Percentiles rank a stretch among this genome's conserved stretches.
These are phyloP conservation scores for Anethum foeniculum DNA, from an alignment of 140 eudicot species.

Conservation along the genomic window DNA sequence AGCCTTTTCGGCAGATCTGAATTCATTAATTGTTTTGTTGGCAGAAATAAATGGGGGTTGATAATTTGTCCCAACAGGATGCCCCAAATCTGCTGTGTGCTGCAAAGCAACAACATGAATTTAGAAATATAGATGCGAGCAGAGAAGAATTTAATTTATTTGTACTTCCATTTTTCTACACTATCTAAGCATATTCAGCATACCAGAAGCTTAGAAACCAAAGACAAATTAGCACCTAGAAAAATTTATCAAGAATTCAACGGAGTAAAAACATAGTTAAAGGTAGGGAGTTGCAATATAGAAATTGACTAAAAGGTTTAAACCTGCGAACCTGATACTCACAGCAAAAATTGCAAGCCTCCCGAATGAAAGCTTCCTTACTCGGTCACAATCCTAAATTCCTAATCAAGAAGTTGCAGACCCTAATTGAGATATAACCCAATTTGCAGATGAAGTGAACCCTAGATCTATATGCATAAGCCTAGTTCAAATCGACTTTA, in stretches of 20 bases:
- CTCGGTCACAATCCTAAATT: background rate
- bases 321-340: background rate
- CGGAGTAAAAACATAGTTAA: background rate
- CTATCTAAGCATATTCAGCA: background rate
- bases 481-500: background rate
- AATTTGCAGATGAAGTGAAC: background rate
- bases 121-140: background rate
- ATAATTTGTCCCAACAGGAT: constrained; percentile 10
- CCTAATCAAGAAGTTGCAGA: background rate
- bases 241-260: background rate
- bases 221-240: background rate
- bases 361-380: background rate
- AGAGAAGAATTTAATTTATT: background rate
- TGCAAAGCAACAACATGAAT: constrained; percentile 5
- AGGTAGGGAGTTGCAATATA: background rate
- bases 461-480: constrained; percentile 3
- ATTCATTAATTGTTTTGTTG: constrained; percentile 6
- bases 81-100: constrained; percentile 17
- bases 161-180: background rate
- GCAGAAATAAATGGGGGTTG: constrained; percentile 4
- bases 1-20: constrained; percentile 11
- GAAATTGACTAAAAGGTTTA: background rate
- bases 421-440: background rate
- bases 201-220: background rate
- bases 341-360: background rate